Percentiles rank a stretch among this genome's conserved stretches.
phyloP scores from a whole-genome alignment of 2,329 filamentous ascomycete genomes.

The Fusarium sp. region DNA sequence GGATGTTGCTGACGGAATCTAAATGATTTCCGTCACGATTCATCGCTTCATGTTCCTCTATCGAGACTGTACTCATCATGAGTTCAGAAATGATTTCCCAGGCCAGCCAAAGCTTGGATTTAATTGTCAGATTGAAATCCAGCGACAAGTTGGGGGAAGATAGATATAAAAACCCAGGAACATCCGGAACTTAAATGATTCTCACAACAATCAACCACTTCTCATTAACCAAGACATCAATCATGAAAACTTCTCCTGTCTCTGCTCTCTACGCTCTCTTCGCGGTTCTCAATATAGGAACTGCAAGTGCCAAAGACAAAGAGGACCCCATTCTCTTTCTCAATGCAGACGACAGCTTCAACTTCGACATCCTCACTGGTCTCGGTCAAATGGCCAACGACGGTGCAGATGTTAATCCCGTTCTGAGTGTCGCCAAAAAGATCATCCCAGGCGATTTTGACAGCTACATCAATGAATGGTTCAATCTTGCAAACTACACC shows the following conservation, averaged over 20 bases:
- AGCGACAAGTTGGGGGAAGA: fast-evolving
- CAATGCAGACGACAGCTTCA: slow-evolving; percentile 18
- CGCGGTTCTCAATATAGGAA: neutral
- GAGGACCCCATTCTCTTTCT: slow-evolving; percentile 9
- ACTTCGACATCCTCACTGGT: slow-evolving; percentile 26
- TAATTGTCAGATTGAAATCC: fast-evolving
- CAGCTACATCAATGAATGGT: slow-evolving; percentile 36
- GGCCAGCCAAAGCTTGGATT: fast-evolving
- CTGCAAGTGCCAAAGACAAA: neutral
- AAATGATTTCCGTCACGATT: neutral
- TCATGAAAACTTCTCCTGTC: neutral
- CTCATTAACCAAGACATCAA: neutral
- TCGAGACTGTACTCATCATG: neutral
- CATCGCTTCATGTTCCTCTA: neutral
- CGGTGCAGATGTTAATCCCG: slow-evolving; percentile 43
- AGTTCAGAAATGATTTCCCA: neutral
- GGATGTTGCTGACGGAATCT: neutral
- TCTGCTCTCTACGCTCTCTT: fast-evolving
- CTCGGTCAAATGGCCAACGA: slow-evolving; percentile 2
- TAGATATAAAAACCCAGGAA: neutral
- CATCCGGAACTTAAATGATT: fast-evolving
- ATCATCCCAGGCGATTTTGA: slow-evolving; percentile 38
- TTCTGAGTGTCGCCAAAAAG: slow-evolving; percentile 43
- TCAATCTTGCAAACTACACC: slow-evolving; percentile 35
- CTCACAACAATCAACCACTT: neutral